Percentiles rank a stretch among this genome's conserved stretches.
Conservation (phyloP, 352 stramenopile genomes). For the Phytopythium vexans region DNA sequence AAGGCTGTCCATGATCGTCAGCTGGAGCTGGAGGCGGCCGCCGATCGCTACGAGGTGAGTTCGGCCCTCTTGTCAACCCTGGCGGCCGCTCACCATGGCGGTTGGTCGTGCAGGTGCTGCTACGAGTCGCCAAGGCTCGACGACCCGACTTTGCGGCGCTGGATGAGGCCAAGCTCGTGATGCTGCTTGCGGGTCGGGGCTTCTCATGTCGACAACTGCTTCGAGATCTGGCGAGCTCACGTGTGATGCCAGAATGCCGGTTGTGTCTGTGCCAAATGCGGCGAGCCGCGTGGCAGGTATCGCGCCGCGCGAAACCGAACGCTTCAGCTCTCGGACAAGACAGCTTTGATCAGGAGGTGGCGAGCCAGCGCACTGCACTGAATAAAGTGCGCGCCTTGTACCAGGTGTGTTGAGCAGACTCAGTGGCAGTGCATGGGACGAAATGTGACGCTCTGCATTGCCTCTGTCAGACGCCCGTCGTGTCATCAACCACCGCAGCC, state of each 20-base stretch:
- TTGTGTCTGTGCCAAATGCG: conserved; percentile 29
- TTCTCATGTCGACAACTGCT: not conserved
- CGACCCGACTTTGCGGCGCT: conserved; percentile 45
- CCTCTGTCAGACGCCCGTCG: conserved; percentile 21
- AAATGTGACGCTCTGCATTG: not conserved
- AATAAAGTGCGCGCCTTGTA: conserved; percentile 30
- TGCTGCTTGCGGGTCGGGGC: conserved; percentile 31
- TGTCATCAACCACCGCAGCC: conserved; percentile 19
- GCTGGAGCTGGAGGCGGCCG: conserved; percentile 22
- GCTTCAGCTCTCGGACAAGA: not conserved
- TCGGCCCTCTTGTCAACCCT: not conserved
- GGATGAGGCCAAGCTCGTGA: conserved; percentile 25
- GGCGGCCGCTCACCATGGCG: not conserved
- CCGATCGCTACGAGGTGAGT: conserved; percentile 44
- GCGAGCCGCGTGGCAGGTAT: conserved; percentile 23
- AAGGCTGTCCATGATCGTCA: conserved; percentile 21
- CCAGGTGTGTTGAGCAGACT: conserved; percentile 12
- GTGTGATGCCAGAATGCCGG: conserved; percentile 13
- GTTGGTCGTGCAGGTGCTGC: conserved; percentile 19
- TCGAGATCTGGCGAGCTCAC: not conserved
- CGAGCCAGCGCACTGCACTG: conserved; percentile 11
- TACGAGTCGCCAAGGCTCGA: conserved; percentile 18
- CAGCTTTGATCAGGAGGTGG: conserved; percentile 12
- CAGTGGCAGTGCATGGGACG: not conserved
- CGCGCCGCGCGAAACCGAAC: not conserved